Conservation (phyloP, 2,329 filamentous ascomycete species). For the Leptographium flavum region DNA sequence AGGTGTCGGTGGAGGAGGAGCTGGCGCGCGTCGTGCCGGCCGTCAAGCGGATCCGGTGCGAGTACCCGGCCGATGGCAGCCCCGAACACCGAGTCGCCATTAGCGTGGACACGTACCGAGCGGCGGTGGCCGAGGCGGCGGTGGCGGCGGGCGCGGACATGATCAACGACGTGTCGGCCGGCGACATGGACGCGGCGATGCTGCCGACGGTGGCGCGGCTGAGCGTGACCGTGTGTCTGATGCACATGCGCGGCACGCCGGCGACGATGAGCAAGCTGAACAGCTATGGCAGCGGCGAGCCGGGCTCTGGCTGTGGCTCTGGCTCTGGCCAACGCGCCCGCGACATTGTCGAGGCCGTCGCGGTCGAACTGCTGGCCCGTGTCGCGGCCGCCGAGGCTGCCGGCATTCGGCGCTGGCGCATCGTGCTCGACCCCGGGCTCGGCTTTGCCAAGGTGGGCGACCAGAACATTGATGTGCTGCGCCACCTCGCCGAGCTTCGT, state of each 20-base stretch:
- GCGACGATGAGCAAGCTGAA: slow-evolving; percentile 62
- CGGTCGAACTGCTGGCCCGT: slow-evolving; percentile 52
- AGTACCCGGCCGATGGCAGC: neutral
- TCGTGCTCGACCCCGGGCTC: slow-evolving; percentile 84
- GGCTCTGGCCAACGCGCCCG: neutral
- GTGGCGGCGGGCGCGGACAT: slow-evolving; percentile 73
- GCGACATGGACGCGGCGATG: slow-evolving; percentile 67
- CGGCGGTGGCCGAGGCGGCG: slow-evolving; percentile 64
- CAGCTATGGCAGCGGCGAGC: slow-evolving; percentile 34
- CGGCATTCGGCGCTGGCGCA: slow-evolving; percentile 82
- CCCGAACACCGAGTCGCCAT: slow-evolving; percentile 38
- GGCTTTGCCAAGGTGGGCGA: slow-evolving; percentile 77
- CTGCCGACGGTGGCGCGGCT: slow-evolving; percentile 63
- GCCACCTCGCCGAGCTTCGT: slow-evolving; percentile 49
- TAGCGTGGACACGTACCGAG: slow-evolving; percentile 87
- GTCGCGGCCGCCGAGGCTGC: slow-evolving; percentile 63
- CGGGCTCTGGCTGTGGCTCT: too few relatives aligned
- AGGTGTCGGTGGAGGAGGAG: slow-evolving; percentile 62
- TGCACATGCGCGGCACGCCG: slow-evolving; percentile 89
- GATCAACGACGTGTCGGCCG: slow-evolving; percentile 88
- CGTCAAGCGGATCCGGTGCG: slow-evolving; percentile 55
- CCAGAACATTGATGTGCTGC: slow-evolving; percentile 72
- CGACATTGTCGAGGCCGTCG: slow-evolving; percentile 52
- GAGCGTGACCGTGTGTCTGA: slow-evolving; percentile 66
- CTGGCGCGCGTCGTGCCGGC: slow-evolving; percentile 62